Percentiles rank a stretch among this genome's conserved stretches.
Conservation (phyloP, 192 early-diverging fungal species). For the Mortierella claussenii region DNA sequence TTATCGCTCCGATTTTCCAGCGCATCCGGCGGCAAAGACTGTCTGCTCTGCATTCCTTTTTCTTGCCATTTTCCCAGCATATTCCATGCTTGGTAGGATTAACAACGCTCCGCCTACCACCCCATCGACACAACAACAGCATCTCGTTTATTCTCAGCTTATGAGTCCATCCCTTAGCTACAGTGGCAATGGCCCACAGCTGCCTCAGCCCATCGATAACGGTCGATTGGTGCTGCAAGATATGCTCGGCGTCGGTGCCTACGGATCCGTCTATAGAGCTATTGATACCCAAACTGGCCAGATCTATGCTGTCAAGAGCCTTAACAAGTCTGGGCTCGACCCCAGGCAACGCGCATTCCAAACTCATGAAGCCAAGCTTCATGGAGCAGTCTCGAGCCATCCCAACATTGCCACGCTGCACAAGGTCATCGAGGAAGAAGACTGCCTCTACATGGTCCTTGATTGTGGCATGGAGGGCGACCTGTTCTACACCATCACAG, state of each 20-base stretch:
- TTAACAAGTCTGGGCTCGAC: conserved; percentile 69
- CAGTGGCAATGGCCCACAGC: conserved; percentile 8
- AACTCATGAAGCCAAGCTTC: conserved; percentile 72
- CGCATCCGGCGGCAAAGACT: background rate
- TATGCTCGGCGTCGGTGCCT: conserved; percentile 78
- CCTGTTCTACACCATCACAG: conserved; percentile 93
- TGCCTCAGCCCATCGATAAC: conserved; percentile 42
- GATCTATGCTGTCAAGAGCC: conserved; percentile 78
- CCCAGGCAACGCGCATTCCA: conserved; percentile 71
- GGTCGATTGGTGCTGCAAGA: conserved; percentile 53
- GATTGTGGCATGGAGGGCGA: conserved; percentile 90
- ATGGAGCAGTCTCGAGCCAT: conserved; percentile 70
- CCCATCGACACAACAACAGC: background rate
- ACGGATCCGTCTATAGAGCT: conserved; percentile 81
- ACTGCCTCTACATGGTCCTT: conserved; percentile 71
- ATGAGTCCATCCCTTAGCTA: conserved; percentile 31
- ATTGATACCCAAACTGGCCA: conserved; percentile 63
- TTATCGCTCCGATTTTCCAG: background rate
- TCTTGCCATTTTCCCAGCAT: background rate
- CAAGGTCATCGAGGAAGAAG: conserved; percentile 70
- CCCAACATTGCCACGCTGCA: conserved; percentile 74
- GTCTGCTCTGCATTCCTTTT: background rate
- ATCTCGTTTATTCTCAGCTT: conserved; percentile 1
- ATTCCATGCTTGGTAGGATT: conserved; percentile 1
- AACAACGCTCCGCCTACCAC: background rate